Base-by-base conservation (phyloP, 371 early-diverging fungal genomes). In the Mucor mucedo region DNA sequence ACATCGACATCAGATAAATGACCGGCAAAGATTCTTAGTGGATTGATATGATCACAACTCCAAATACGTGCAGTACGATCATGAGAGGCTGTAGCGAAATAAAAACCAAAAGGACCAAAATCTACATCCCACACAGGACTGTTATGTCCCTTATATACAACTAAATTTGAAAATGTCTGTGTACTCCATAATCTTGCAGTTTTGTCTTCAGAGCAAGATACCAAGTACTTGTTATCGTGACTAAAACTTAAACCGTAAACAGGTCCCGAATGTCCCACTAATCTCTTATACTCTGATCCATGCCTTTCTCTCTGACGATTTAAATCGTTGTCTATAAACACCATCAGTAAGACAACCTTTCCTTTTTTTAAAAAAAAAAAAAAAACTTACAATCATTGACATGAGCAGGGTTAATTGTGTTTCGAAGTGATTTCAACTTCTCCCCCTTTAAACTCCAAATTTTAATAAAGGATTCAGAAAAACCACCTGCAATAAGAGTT, bases 1-100 rank as follows among this genome's bases (percentile, higher is more conserved):
- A 93, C 94, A 71, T 96, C 98, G 1, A 99, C 98, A 83, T 99
- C 99, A 5, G 98, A 94, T 50, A 98, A 78, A 78, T 99, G 98
- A 21, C 98, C 97, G 32, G 95, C 94, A 85, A 99, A 97, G 49
- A 99, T 90, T 64, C 99, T 89, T 68, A 99, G 82, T 10, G 99
- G 99, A 71, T 92, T 90, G 28, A 93, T 90, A 69, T 95, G 96
- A 66, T 97, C 99, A 59, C 93, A 91, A 65, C 94, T 93, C 98
- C 98, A 99, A 41, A 99, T 84, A 55, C 98, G 80, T 16, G 97
- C 95, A 1, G 98, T 99, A 65, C 95, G 85, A 79, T 99, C 99
- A 67, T 95, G 95, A 28, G 95, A 93, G 2, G 96, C 98, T 2
- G 95, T 96, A 3, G 96, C 99, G 84, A 99, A 99, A 77, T 99